Evolutionary conservation across 2,329 filamentous ascomycete genomes (phyloP), one percentile per base, ranked within the genome.

Genomic region (Ophiosphaerella narmari): DNA sequence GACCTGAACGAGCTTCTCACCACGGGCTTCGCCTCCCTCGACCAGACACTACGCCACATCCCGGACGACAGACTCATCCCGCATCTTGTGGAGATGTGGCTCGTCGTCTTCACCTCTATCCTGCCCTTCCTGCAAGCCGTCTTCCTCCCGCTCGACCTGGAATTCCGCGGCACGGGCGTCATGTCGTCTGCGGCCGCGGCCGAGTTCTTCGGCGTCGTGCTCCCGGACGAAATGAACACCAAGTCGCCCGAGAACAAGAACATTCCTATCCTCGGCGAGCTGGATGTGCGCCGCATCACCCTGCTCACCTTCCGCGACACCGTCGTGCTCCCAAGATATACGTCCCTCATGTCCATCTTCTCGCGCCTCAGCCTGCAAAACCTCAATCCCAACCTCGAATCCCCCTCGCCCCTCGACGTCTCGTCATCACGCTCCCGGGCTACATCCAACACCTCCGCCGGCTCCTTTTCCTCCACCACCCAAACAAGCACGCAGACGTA

Each of bases 41-140:
- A 96, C 60, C 89, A 92, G 58, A 92, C 90, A 0, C 77, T 97
- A 14, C 84, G 87, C 42, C 84, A 85, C 39, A 86, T 91, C 0
- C 82, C 90, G 0, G 93, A 97, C 66, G 92, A 96, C 53, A 84
- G 88, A 31, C 82, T 97, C n/a, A 91, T 97, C 18, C 90, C 91
- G 0, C 86, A 91, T 48, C 80, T 99, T 1, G 93, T 97, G 2
- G 91, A 96, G 68, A 86, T 97, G 67, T 99, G 94, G 94, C 84
- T 95, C 51, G 86, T 94, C 39, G 92, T 94, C 0, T 97, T 97
- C 65, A 93, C 91, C 2, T 89, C 85, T 6, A 90, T 97, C 33
- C 76, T 97, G 5, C 94, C 94, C 0, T 97, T 96, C 67, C 86
- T 99, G 63, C 93, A 97, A 76, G 91, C 93, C 1, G 92, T 97